A percentile compares a stretch with the other conserved stretches of the same genome.
phyloP scores from a whole-genome alignment of 2,329 filamentous ascomycete genomes.

The Aureobasidium musti region DNA sequence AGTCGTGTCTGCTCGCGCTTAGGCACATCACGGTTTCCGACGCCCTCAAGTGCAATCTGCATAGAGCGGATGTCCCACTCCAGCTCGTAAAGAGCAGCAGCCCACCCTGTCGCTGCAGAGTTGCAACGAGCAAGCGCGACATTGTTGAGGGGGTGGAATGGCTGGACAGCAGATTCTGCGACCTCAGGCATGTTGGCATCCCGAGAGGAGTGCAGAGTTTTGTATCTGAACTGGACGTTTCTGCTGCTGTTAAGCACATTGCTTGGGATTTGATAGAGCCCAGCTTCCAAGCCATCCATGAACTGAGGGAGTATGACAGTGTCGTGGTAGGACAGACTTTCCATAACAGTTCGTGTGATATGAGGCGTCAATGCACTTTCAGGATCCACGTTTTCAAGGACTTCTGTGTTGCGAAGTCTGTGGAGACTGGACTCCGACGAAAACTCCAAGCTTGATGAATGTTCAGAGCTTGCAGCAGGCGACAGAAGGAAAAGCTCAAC shows the following conservation, averaged over 20 bases:
- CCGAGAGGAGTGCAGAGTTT: background rate
- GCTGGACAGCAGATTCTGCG: slow-evolving; percentile 42
- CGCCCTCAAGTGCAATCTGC: slow-evolving; percentile 27
- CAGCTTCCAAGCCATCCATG: slow-evolving; percentile 14
- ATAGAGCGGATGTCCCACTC: slow-evolving; percentile 31
- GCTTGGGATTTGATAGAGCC: background rate
- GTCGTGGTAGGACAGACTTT: slow-evolving; percentile 40
- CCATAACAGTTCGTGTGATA: slow-evolving; percentile 18
- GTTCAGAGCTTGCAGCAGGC: background rate
- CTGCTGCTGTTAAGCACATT: background rate
- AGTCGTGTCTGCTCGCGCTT: slow-evolving; percentile 32
- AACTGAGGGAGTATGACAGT: background rate
- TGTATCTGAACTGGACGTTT: slow-evolving; percentile 8
- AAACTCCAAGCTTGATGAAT: slow-evolving; percentile 33
- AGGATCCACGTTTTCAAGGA: slow-evolving; percentile 36
- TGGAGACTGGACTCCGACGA: slow-evolving; percentile 45
- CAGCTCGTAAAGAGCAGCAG: slow-evolving; percentile 30
- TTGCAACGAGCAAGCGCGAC: slow-evolving; percentile 44
- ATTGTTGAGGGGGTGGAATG: slow-evolving; percentile 52
- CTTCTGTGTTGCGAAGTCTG: slow-evolving; percentile 41
- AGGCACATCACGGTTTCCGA: slow-evolving; percentile 15
- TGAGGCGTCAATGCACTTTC: slow-evolving; percentile 32
- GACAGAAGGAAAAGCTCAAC: slow-evolving; percentile 76
- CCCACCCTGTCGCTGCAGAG: background rate
- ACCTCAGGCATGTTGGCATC: slow-evolving; percentile 30